These are phyloP conservation scores for Suaeda aralocaspica DNA, from an alignment of 148 eudicot genomes.

Conservation along the genomic window DNA sequence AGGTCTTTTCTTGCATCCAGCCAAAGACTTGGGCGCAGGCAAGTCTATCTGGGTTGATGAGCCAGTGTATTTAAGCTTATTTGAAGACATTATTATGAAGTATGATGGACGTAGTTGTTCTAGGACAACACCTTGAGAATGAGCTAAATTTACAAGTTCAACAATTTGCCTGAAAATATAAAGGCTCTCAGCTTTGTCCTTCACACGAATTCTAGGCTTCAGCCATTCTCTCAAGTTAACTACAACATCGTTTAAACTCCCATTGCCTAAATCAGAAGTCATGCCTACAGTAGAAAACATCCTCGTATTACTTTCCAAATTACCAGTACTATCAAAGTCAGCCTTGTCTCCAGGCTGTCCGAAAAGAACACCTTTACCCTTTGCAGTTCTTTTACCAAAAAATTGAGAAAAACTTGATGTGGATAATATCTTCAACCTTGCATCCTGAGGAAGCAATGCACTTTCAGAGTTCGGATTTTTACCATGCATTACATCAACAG, in stretches of 20 bases:
- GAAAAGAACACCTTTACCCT: conserved; percentile 32
- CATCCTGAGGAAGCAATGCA: conserved; percentile 25
- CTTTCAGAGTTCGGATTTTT: conserved; percentile 23
- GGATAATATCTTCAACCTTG: conserved; percentile 32
- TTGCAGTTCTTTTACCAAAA: conserved; percentile 33
- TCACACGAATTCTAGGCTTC: conserved; percentile 24
- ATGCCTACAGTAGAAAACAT: conserved; percentile 6
- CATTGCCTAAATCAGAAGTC: conserved; percentile 17
- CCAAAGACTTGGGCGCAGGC: conserved; percentile 4
- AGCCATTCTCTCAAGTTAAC: conserved; percentile 57
- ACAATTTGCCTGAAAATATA: conserved; percentile 44
- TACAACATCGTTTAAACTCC: conserved; percentile 17
- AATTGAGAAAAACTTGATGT: conserved; percentile 40
- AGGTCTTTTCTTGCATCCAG: conserved; percentile 31
- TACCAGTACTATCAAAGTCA: conserved; percentile 11
- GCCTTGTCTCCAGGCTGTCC: conserved; percentile 17
- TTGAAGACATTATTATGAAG: conserved; percentile 30
- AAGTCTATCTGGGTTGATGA: conserved; percentile 21
- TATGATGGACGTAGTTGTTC: conserved; percentile 42
- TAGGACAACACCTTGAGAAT: conserved; percentile 39
- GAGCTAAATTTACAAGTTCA: conserved; percentile 41
- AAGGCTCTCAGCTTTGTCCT: conserved; percentile 40
- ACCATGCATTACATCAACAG: conserved; percentile 18
- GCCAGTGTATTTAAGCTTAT: conserved; percentile 44
- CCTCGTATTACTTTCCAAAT: conserved; percentile 13